A percentile compares a stretch with the other conserved stretches of the same genome.
These are phyloP conservation scores for Polyrhizophydium stewartii DNA, from an alignment of 371 early-diverging fungal genomes.

Conservation along the genomic window DNA sequence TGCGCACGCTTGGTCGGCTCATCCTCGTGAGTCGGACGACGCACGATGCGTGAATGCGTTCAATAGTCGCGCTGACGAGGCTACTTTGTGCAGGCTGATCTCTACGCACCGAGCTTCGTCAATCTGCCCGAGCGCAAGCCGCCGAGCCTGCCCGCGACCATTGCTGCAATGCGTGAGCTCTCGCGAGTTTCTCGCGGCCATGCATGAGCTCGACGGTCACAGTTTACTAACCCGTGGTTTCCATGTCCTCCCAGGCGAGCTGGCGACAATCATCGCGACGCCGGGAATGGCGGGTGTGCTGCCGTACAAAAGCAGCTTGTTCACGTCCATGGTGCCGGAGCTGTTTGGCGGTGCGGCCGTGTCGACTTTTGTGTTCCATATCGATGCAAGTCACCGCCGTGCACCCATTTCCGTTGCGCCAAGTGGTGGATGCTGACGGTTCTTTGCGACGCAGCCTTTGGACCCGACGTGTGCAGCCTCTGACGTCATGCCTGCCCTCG, in stretches of 20 bases:
- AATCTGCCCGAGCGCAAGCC: not conserved
- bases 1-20: not conserved
- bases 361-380: not conserved
- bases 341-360: slow-evolving; percentile 1
- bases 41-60: no score
- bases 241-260: no score
- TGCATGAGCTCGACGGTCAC: no score
- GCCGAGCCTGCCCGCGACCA: not conserved
- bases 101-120: not conserved
- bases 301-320: not conserved
- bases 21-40: not conserved
- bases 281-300: not conserved
- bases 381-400: not conserved
- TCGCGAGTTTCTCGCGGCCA: no score
- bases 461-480: not conserved
- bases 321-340: not conserved
- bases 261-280: not conserved
- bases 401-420: not conserved
- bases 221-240: no score
- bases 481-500: not conserved
- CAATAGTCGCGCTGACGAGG: no score
- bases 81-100: not conserved
- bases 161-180: not conserved
- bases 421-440: no score
- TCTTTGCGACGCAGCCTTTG: not conserved